phyloP scores from a whole-genome alignment of 371 early-diverging fungal species.

The Smittium culicis region DNA sequence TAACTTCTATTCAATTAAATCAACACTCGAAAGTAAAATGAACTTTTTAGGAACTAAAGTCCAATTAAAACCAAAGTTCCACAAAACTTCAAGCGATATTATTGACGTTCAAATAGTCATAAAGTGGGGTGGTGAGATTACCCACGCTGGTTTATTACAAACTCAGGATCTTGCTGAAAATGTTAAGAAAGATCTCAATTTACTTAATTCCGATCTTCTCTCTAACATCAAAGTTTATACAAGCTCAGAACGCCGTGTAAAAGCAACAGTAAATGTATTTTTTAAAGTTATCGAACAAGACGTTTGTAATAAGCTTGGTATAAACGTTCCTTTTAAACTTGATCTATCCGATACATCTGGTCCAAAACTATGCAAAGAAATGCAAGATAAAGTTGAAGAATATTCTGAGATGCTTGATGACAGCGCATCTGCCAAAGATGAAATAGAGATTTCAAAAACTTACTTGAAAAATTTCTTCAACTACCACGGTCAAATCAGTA shows the following conservation, averaged over 20 bases:
- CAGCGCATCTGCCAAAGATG: constrained; percentile 84
- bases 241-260: constrained; percentile 78
- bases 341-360: not conserved
- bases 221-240: constrained; percentile 76
- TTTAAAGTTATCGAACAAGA: constrained; percentile 61
- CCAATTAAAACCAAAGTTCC: constrained; percentile 72
- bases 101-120: constrained; percentile 66
- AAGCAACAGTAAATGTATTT: constrained; percentile 77
- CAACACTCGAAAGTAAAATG: constrained; percentile 65
- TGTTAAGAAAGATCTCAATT: constrained; percentile 75
- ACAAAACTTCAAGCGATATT: constrained; percentile 11
- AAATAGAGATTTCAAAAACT: constrained; percentile 71
- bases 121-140: constrained; percentile 97
- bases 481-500: constrained; percentile 15
- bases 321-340: not conserved
- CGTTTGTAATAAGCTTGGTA: constrained; percentile 34
- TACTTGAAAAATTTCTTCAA: constrained; percentile 41
- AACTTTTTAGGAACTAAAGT: constrained; percentile 82
- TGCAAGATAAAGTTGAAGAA: constrained; percentile 39
- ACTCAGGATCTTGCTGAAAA: constrained; percentile 83
- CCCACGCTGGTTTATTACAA: constrained; percentile 88
- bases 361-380: constrained; percentile 38
- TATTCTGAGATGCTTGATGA: constrained; percentile 89
- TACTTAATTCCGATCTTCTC: constrained; percentile 70
- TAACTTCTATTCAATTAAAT: constrained; percentile 39